phyloP scores from a whole-genome alignment of 1,284 basidiomycete species.

The Cryptococcus neoformans region DNA sequence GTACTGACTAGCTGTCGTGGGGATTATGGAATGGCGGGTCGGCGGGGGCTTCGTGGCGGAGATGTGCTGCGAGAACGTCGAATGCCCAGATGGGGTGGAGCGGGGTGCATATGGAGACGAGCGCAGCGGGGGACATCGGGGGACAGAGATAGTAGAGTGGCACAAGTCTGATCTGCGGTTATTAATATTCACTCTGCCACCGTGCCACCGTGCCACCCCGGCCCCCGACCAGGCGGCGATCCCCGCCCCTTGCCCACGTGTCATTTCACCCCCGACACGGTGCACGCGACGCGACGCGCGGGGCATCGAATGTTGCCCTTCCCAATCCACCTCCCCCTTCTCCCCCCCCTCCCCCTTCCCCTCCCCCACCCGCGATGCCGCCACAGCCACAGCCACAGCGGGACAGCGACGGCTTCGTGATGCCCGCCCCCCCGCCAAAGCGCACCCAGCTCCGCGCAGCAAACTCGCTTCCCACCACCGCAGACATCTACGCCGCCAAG shows the following conservation, averaged over 20 bases:
- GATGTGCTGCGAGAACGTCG: constrained; percentile 49
- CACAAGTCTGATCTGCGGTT: neutral
- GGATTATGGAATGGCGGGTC: constrained; percentile 25
- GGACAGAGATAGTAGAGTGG: neutral
- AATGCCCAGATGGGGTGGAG: constrained; percentile 55
- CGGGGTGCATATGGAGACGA: constrained; percentile 26
- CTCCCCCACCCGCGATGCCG: neutral
- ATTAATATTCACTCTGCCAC: no score
- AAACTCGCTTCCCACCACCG: constrained; percentile 28
- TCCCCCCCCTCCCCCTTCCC: no score
- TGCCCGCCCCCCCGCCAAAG: constrained; percentile 3
- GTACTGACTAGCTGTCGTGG: constrained; percentile 28
- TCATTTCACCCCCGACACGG: no score
- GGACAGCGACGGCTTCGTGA: constrained; percentile 6
- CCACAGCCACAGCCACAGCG: neutral
- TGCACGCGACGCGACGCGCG: no score
- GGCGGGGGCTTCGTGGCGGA: constrained; percentile 21
- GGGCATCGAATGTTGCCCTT: no score
- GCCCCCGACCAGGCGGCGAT: no score
- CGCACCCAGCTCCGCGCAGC: constrained; percentile 29
- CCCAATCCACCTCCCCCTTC: no score
- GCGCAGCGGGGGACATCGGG: constrained; percentile 2
- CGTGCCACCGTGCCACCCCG: no score
- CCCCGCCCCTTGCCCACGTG: no score
- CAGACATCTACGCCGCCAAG: constrained; percentile 33